A percentile compares a stretch with the other conserved stretches of the same genome.
phyloP scores from a whole-genome alignment of 345 rosid species.

The Syzygium aromaticum region DNA sequence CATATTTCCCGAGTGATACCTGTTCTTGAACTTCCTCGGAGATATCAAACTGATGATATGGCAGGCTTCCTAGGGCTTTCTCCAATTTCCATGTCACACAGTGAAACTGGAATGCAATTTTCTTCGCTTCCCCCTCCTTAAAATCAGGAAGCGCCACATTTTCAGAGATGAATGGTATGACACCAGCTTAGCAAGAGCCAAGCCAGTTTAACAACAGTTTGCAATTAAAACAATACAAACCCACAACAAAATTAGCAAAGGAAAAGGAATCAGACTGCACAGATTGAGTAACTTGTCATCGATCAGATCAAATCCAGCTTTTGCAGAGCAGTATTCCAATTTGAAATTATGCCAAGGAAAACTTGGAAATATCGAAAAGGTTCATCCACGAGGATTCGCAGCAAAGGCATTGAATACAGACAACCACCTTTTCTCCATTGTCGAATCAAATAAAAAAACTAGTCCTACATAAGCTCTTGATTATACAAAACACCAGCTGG shows the following conservation, averaged over 20 bases:
- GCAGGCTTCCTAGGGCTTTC: constrained; percentile 59
- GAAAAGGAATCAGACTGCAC: not conserved
- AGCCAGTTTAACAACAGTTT: not conserved
- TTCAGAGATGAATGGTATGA: constrained; percentile 26
- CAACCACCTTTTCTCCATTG: not conserved
- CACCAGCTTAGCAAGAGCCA: not conserved
- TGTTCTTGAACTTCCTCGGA: constrained; percentile 85
- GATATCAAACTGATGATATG: constrained; percentile 61
- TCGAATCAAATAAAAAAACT: not conserved
- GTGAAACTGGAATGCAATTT: constrained; percentile 64
- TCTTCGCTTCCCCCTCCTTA: constrained; percentile 72
- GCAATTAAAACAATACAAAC: not conserved
- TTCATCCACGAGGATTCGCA: not conserved
- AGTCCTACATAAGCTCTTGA: not conserved
- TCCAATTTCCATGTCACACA: constrained; percentile 81
- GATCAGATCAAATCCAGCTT: not conserved
- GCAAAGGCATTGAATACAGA: not conserved
- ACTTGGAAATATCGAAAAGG: not conserved
- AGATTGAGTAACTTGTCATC: not conserved
- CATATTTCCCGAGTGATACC: constrained; percentile 23
- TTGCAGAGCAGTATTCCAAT: not conserved
- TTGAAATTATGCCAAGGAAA: not conserved
- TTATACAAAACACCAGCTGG: not conserved
- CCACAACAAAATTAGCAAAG: not conserved
- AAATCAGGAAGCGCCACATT: constrained; percentile 18